Evolutionary conservation across 1,284 basidiomycete species (phyloP).

Genomic region (Ceratobasidium theobromae): DNA sequence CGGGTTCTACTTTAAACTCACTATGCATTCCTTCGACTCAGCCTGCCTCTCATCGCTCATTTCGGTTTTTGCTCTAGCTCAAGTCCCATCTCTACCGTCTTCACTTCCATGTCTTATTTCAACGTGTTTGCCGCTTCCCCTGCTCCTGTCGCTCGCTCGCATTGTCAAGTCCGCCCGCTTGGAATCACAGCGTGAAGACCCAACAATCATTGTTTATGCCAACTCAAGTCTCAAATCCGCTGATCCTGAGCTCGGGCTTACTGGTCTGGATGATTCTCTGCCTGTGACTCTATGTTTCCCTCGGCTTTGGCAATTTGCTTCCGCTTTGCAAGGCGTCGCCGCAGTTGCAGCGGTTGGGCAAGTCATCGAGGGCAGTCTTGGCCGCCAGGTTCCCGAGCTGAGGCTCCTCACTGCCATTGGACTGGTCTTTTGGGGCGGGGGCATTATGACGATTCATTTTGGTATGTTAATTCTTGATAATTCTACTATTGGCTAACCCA

Average conservation of each 20-base stretch:
- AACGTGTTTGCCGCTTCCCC: neutral
- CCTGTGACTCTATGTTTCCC: conserved; percentile 1
- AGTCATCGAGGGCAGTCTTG: neutral
- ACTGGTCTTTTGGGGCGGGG: conserved; percentile 9
- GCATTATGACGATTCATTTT: conserved; percentile 21
- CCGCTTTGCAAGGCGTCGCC: conserved; percentile 2
- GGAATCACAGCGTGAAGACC: neutral
- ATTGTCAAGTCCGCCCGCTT: conserved; percentile 24
- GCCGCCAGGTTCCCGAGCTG: neutral
- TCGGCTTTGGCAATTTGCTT: conserved; percentile 15
- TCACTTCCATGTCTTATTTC: conserved; percentile 10
- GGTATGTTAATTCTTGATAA: neutral
- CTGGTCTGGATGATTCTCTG: neutral
- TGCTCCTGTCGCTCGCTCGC: conserved; percentile 9
- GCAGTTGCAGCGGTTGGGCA: neutral
- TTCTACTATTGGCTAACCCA: neutral
- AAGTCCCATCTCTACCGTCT: neutral
- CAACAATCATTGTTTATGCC: neutral
- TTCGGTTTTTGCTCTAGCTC: conserved; percentile 1
- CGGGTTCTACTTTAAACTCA: neutral
- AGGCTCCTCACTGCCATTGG: conserved; percentile 5
- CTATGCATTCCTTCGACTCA: neutral
- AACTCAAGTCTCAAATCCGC: conserved; percentile 1
- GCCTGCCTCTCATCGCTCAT: conserved; percentile 14
- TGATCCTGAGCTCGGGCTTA: neutral